Percentiles rank a stretch among this genome's conserved stretches.
Conservation (phyloP, 2,329 filamentous ascomycete species). For the Arthroderma sp. region DNA sequence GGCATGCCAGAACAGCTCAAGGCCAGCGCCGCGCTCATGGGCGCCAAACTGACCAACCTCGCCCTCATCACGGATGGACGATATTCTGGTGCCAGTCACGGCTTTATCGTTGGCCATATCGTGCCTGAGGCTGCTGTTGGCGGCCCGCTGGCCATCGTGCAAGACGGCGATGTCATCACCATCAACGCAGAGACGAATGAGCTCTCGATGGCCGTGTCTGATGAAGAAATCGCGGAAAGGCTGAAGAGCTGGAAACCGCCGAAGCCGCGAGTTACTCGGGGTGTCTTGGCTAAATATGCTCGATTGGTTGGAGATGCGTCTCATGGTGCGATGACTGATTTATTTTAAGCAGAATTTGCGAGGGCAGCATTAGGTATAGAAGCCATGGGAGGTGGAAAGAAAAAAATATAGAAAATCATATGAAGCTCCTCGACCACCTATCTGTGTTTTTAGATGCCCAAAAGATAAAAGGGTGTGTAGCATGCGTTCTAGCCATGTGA, state of each 20-base stretch:
- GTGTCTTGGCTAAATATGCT: conserved; percentile 82
- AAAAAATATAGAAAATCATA: background rate
- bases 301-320: conserved; percentile 79
- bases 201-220: conserved; percentile 57
- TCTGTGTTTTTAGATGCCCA: background rate
- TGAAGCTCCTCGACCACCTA: background rate
- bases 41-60: conserved; percentile 73
- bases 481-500: background rate
- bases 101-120: conserved; percentile 88
- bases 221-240: conserved; percentile 57
- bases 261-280: conserved; percentile 60
- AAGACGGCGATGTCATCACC: conserved; percentile 65
- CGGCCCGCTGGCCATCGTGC: conserved; percentile 71
- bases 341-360: too few species aligned
- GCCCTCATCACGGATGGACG: conserved; percentile 81
- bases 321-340: conserved; percentile 79
- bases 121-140: conserved; percentile 78
- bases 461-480: background rate
- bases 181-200: conserved; percentile 72
- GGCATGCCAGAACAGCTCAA: conserved; percentile 92
- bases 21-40: conserved; percentile 82
- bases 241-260: conserved; percentile 59
- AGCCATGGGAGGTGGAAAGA: background rate
- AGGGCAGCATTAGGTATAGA: background rate
- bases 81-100: conserved; percentile 61